Conservation (phyloP, 345 rosid genomes). For the Lepidium didymum region DNA sequence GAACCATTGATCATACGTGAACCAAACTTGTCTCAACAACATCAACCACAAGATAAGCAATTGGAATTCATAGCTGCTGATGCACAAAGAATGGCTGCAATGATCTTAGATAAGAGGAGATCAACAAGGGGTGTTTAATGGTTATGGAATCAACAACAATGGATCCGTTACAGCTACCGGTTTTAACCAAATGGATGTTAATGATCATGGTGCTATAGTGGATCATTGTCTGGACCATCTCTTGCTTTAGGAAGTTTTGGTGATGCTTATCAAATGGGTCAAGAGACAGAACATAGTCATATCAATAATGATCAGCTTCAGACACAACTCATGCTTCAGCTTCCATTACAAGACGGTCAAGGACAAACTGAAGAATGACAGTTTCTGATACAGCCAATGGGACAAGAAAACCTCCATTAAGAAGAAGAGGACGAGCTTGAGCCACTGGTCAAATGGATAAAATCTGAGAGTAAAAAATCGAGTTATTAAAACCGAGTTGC, state of each 20-base stretch:
- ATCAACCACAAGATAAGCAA: conserved; percentile 41
- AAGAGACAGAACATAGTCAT: conserved; percentile 26
- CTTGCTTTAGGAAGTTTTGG: conserved; percentile 51
- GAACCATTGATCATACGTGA: conserved; percentile 34
- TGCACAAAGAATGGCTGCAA: conserved; percentile 37
- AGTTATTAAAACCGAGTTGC: background rate
- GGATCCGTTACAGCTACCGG: conserved; percentile 36
- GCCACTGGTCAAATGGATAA: conserved; percentile 23
- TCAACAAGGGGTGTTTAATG: conserved; percentile 40
- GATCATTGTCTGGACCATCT: conserved; percentile 35
- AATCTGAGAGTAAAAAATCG: conserved; percentile 18
- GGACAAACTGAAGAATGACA: conserved; percentile 28
- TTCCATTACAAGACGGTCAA: conserved; percentile 34
- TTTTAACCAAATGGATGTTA: conserved; percentile 35
- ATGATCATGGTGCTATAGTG: conserved; percentile 27
- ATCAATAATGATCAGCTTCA: conserved; percentile 38
- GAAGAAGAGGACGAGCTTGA: conserved; percentile 22
- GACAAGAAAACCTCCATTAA: conserved; percentile 16
- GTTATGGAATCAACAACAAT: conserved; percentile 25
- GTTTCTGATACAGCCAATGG: conserved; percentile 28
- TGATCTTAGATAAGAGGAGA: conserved; percentile 40
- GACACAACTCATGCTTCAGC: conserved; percentile 54
- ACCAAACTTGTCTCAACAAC: conserved; percentile 24
- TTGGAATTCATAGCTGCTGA: conserved; percentile 45
- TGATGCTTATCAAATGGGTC: conserved; percentile 43